Evolutionary conservation across 2,329 filamentous ascomycete species (phyloP), one percentile per base, ranked within the genome.

Genomic region (Exophiala xenobiotica): DNA sequence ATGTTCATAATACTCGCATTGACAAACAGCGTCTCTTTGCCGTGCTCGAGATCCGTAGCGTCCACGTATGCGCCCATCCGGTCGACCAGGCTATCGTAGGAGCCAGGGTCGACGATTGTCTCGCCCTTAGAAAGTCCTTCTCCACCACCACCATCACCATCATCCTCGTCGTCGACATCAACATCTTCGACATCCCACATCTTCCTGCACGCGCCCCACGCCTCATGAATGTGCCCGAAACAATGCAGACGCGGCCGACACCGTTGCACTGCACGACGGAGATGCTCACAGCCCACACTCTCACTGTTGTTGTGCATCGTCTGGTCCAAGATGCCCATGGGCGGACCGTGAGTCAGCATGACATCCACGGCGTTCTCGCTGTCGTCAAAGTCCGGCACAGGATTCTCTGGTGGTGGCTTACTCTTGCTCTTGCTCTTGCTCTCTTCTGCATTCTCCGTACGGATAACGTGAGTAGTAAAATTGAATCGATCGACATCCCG

Each of bases 301-400:
- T 68, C 62, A 2, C 63, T 63, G 1, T 59, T n/a, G 20, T 0
- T 29, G 54, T 1, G 11, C 4, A 11, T 6, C 1, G 67, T 69
- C n/a, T 57, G 51, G 58, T 85, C 82, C 2, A 82, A 66, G 2
- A 78, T 64, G 0, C 69, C 70, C 18, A 67, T 63, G 0, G 82
- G 80, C 2, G 82, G 82, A 1, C 81, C 81, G 60, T 85, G 82
- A 0, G 82, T 85, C 61, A 85, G 73, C 56, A 83, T 69, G 6
- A 85, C 70, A 62, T 85, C 81, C 18, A 81, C 64, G 1, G 12
- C n/a, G 11, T 7, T 19, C 9, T 38, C 6, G 33, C 27, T 20
- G 37, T 33, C 33, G 1, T 29, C 26, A 40, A 63, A 75, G 23
- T 73, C 68, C 0, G 77, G 74, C 12, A 78, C 64, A 0, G 74